phyloP scores from a whole-genome alignment of 441 rosid species.

The Rhodomyrtus psidioides region DNA sequence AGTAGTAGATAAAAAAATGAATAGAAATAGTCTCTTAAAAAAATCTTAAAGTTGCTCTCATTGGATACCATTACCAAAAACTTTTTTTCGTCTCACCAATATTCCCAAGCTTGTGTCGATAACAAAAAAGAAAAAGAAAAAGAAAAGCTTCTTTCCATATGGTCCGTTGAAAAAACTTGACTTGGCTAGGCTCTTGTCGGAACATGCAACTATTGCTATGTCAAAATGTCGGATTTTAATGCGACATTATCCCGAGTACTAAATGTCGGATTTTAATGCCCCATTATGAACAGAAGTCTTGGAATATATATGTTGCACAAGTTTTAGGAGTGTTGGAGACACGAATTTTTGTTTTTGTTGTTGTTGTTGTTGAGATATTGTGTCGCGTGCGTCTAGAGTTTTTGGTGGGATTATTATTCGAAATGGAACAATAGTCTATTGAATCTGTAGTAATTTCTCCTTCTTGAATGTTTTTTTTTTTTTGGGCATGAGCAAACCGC shows the following conservation, averaged over 20 bases:
- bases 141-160: background rate
- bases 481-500: background rate
- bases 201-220: background rate
- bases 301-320: background rate
- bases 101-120: too few relatives aligned
- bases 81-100: too few relatives aligned
- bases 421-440: background rate
- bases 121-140: too few relatives aligned
- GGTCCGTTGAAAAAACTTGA: background rate
- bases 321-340: too few relatives aligned
- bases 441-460: background rate
- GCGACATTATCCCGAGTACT: background rate
- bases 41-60: too few relatives aligned
- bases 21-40: background rate
- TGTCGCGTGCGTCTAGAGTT: too few relatives aligned
- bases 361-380: too few relatives aligned
- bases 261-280: background rate
- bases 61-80: too few relatives aligned
- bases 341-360: too few relatives aligned
- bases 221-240: too few relatives aligned
- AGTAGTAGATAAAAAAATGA: too few relatives aligned
- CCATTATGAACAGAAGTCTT: background rate
- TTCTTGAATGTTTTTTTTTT: background rate
- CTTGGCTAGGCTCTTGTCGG: background rate
- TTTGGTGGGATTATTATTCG: background rate